Conservation (phyloP, 371 early-diverging fungal genomes). For the Coemansia sp. region DNA sequence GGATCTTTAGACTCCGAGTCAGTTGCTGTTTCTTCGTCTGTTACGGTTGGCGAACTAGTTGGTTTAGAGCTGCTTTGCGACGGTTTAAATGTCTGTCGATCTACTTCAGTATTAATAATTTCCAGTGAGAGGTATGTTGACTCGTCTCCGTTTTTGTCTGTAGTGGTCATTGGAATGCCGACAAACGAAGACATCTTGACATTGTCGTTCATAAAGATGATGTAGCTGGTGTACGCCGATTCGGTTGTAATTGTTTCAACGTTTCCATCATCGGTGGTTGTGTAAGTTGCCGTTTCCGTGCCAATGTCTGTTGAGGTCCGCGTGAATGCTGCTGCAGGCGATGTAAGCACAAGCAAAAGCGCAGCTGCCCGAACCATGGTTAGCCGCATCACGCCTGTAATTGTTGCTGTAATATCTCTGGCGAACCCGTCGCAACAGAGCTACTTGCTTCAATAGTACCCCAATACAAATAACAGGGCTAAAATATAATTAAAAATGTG, state of each 20-base stretch:
- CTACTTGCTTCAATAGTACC: not conserved
- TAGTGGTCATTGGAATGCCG: constrained; percentile 31
- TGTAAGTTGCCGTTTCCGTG: constrained; percentile 10
- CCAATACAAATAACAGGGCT: not conserved
- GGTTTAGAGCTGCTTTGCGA: not conserved
- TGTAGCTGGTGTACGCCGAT: constrained; percentile 29
- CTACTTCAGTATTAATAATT: not conserved
- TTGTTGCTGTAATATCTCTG: not conserved
- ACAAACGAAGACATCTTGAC: constrained; percentile 29
- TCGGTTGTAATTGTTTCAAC: constrained; percentile 4
- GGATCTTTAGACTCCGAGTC: not conserved
- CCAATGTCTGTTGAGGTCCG: constrained; percentile 22
- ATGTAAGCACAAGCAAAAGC: not conserved
- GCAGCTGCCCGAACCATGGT: not conserved
- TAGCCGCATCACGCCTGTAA: not conserved
- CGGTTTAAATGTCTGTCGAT: not conserved
- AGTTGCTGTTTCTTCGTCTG: not conserved
- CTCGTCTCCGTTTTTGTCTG: constrained; percentile 20
- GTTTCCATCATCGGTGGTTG: constrained; percentile 7
- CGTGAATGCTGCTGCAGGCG: constrained; percentile 16
- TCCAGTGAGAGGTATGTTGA: constrained; percentile 31
- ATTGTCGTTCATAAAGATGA: constrained; percentile 39
- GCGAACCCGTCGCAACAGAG: not conserved
- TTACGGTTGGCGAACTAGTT: not conserved
- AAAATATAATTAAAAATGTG: not conserved